Percentiles rank a stretch among this genome's conserved stretches.
phyloP scores from a whole-genome alignment of 2,329 filamentous ascomycete genomes.

The Botrytis galanthina region DNA sequence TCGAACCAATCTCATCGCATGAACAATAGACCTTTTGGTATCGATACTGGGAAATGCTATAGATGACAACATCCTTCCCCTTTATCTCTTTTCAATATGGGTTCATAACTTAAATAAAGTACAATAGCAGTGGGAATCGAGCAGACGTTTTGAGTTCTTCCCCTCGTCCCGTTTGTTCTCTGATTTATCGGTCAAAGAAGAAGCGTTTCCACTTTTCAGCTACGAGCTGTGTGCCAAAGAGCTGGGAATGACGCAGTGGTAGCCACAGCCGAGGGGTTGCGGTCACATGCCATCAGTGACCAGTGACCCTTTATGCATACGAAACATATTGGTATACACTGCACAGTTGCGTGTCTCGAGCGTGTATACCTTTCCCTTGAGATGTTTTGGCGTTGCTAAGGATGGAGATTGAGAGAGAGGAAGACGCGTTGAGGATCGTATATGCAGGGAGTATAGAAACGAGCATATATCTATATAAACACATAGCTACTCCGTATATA shows the following conservation, averaged over 20 bases:
- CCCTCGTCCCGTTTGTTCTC: neutral
- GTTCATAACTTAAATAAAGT: neutral
- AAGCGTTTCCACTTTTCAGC: neutral
- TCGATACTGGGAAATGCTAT: neutral
- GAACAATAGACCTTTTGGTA: neutral
- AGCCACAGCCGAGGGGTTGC: conserved; percentile 2
- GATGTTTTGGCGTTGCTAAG: neutral
- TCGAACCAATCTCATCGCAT: neutral
- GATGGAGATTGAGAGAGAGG: neutral
- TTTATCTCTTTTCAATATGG: neutral
- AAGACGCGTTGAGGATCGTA: neutral
- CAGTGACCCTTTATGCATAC: conserved; percentile 1
- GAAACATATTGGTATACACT: neutral
- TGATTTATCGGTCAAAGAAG: neutral
- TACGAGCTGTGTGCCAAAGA: neutral
- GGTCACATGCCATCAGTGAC: neutral
- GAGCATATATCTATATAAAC: neutral
- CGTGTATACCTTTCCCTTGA: neutral
- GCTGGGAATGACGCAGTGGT: conserved; percentile 12
- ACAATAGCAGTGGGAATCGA: neutral
- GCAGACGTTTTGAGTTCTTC: neutral
- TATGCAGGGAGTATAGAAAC: neutral
- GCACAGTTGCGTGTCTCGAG: neutral
- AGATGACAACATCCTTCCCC: neutral
- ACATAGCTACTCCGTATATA: neutral